These are phyloP conservation scores for Venturia nashicola DNA, from an alignment of 2,329 filamentous ascomycete genomes.

Conservation along the genomic window DNA sequence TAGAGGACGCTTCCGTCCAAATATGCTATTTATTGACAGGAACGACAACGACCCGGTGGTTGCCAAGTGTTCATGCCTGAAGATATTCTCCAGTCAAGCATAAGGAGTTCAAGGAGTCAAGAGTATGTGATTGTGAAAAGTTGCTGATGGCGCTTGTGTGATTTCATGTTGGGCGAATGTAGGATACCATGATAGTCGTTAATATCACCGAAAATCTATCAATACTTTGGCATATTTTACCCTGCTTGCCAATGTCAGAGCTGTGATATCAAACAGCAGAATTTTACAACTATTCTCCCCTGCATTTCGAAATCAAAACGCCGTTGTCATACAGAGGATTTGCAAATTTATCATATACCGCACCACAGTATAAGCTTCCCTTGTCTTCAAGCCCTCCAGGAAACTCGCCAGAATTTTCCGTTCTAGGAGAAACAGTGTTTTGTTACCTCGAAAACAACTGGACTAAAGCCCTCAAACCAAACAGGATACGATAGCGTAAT, in stretches of 20 bases:
- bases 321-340: too few relatives aligned
- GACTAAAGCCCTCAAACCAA: background rate
- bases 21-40: background rate
- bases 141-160: background rate
- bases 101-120: background rate
- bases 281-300: too few relatives aligned
- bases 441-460: background rate
- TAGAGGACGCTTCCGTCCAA: slow-evolving; percentile 11
- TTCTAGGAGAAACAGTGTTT: too few relatives aligned
- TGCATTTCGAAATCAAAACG: too few relatives aligned
- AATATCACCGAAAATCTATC: background rate
- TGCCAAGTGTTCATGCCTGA: background rate
- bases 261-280: background rate
- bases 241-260: background rate
- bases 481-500: background rate
- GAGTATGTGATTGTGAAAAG: too few relatives aligned
- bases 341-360: too few relatives aligned
- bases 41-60: background rate
- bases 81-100: too few relatives aligned
- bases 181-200: background rate
- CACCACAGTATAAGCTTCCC: too few relatives aligned
- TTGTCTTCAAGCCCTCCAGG: too few relatives aligned
- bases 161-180: background rate
- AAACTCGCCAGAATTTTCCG: too few relatives aligned
- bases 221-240: background rate